A percentile compares a stretch with the other conserved stretches of the same genome.
These are phyloP conservation scores for Hordeum pubiflorum DNA, from an alignment of 202 grass and related monocot species.

Conservation along the genomic window DNA sequence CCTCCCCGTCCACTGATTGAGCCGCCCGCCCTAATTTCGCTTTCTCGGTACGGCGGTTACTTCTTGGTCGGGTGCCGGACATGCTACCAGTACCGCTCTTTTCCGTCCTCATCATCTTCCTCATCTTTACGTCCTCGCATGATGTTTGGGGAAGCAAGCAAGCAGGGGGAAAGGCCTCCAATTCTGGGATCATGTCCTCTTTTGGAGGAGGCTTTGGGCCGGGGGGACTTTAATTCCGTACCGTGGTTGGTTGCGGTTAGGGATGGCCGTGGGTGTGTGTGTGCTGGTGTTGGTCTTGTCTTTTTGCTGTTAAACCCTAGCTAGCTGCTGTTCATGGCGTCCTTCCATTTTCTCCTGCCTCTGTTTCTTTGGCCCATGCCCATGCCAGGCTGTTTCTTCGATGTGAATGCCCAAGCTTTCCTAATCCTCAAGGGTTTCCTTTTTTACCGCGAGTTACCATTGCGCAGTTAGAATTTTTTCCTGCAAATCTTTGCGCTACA, in stretches of 20 bases:
- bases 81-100: too few species aligned
- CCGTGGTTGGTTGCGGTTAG: slow-evolving; percentile 4
- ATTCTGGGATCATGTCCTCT: slow-evolving; percentile 23
- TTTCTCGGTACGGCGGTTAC: neutral
- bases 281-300: neutral
- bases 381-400: neutral
- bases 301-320: slow-evolving; percentile 25
- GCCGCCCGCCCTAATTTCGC: slow-evolving; percentile 36
- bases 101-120: neutral
- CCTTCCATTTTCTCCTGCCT: neutral
- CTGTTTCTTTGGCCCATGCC: neutral
- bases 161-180: slow-evolving; percentile 8
- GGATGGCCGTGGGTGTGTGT: neutral
- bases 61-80: neutral
- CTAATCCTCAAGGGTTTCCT: neutral
- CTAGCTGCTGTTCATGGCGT: neutral
- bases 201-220: slow-evolving; percentile 24
- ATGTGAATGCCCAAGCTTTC: neutral
- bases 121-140: slow-evolving; percentile 12
- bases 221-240: slow-evolving; percentile 3
- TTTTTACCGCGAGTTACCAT: neutral
- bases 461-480: neutral
- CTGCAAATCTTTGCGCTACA: neutral
- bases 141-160: slow-evolving; percentile 6
- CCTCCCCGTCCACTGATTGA: neutral